phyloP scores from a whole-genome alignment of 2,329 filamentous ascomycete genomes.

The Daldinia eschscholtzii region DNA sequence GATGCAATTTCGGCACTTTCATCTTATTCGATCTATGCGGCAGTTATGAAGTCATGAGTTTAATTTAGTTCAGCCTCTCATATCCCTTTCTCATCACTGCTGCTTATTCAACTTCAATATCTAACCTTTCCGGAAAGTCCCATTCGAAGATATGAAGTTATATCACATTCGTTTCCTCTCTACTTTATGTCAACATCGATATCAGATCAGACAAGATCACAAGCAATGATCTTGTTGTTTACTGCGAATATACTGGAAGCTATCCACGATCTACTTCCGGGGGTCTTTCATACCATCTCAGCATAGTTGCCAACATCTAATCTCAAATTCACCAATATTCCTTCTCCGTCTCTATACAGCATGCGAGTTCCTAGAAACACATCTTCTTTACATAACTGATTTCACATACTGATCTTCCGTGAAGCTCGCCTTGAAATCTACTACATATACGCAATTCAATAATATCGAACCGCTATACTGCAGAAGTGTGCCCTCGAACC shows the following conservation, averaged over 20 bases:
- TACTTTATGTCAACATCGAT: not conserved
- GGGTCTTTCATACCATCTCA: not conserved
- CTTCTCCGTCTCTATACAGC: not conserved
- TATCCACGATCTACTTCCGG: not conserved
- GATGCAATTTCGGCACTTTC: not conserved
- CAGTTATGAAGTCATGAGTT: not conserved
- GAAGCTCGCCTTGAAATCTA: not conserved
- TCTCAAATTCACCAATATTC: not conserved
- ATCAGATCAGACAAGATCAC: not conserved
- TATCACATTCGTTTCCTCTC: not conserved
- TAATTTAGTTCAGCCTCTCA: not conserved
- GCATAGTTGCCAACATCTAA: not conserved
- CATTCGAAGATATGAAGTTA: not conserved
- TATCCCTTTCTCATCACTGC: not conserved
- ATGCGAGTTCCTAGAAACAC: not conserved
- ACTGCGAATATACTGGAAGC: not conserved
- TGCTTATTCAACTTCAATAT: not conserved
- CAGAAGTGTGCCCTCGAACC: not conserved
- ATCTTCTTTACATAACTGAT: not conserved
- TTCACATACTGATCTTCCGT: not conserved
- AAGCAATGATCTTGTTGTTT: not conserved
- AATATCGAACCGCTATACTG: not conserved
- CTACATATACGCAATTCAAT: not conserved
- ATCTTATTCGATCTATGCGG: not conserved
- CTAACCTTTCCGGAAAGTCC: not conserved